Evolutionary conservation across 129 eudicot species (phyloP), one percentile per base, ranked within the genome.

Genomic region (Tanacetum coccineum): DNA sequence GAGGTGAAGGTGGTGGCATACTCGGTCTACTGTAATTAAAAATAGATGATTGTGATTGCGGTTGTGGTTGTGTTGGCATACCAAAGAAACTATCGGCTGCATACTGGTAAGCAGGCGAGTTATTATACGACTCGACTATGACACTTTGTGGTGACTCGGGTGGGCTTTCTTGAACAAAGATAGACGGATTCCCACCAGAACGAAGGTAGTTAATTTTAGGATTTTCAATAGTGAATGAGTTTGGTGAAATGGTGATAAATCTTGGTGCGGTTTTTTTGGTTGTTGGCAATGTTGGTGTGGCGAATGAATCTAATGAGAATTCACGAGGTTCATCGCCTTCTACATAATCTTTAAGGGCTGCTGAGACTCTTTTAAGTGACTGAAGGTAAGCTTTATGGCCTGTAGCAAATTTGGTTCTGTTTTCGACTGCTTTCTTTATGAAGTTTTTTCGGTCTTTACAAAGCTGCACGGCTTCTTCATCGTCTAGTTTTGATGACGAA

Each of bases 391-490:
- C 99, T 53, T 74, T 39, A 52, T 93, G 99, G 6, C 88, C 95
- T 0, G 90, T 80, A 54, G 99, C 95, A 63, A 93, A 89, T 62
- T 66, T 70, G 20, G 70, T 82, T 76, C 99, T 79, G 13, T 93
- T 87, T 78, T 89, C 99, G 14, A 93, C 95, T 0, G 99, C 99
- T 84, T 93, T 89, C 46, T 82, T 86, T 46, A 93, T 93, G 83
- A 93, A 93, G 77, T 82, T 89, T 59, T 89, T 93, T 12, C 99
- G 72, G 46, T 93, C 99, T 72, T 89, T 93, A 52, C 99, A 93
- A 1, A 93, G 87, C 65, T 81, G 88, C 42, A 93, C 95, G 11
- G 90, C 90, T 79, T 89, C 99, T 73, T 89, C 96, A 54, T 89
- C 87, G 21, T 93, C 99, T 67, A 93, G 45, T 72, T 93, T 93